These are phyloP conservation scores for Lathyrus oleraceus DNA, from an alignment of 306 rosid genomes.

Conservation along the genomic window DNA sequence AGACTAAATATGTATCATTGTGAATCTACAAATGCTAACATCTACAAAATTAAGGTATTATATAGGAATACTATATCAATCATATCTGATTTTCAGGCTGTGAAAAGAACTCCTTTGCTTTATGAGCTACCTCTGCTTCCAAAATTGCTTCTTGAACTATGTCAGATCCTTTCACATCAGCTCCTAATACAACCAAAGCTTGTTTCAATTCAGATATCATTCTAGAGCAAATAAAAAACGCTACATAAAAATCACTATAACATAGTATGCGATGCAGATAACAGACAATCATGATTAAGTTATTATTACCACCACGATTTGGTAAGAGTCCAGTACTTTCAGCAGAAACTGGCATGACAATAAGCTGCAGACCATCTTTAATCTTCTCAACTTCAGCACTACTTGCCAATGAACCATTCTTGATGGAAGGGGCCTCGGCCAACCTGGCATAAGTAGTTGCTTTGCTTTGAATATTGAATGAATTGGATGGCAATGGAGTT, in stretches of 20 bases:
- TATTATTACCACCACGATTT: conserved; percentile 59
- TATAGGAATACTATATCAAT: conserved; percentile 32
- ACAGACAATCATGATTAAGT: neutral
- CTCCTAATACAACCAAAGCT: conserved; percentile 49
- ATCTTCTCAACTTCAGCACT: conserved; percentile 38
- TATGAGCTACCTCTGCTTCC: conserved; percentile 89
- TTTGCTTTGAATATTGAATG: conserved; percentile 62
- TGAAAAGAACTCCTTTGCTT: conserved; percentile 81
- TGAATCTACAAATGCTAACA: conserved; percentile 29
- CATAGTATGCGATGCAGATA: neutral
- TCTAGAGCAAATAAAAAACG: too few relatives aligned
- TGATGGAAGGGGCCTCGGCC: conserved; percentile 63
- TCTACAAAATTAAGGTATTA: conserved; percentile 18
- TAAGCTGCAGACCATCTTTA: conserved; percentile 42
- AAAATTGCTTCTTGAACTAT: conserved; percentile 74
- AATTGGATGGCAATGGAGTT: conserved; percentile 36
- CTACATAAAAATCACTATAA: neutral
- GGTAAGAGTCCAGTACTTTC: conserved; percentile 73
- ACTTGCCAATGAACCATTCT: conserved; percentile 40
- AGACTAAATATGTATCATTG: neutral
- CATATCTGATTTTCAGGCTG: conserved; percentile 62
- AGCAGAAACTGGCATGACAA: conserved; percentile 75
- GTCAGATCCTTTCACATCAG: conserved; percentile 65
- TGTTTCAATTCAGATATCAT: conserved; percentile 33
- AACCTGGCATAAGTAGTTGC: conserved; percentile 69